Conservation (phyloP, 1,139 yeast genomes). For the Spencermartinsiella ligniputridi region DNA sequence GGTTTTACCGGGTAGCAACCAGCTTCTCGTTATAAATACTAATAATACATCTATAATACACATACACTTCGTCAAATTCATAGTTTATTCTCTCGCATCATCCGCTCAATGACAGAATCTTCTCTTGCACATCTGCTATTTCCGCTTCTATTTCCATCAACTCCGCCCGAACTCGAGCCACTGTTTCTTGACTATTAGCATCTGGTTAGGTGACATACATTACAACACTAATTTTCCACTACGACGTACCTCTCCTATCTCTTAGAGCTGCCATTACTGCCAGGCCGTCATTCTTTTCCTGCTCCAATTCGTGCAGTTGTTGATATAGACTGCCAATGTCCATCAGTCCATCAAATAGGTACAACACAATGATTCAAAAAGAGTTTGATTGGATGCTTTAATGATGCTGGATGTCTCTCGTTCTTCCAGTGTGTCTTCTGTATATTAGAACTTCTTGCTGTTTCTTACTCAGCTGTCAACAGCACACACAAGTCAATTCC, state of each 20-base stretch:
- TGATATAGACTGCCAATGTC: slow-evolving; percentile 8
- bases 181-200: slow-evolving; percentile 18
- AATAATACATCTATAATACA: too few species aligned
- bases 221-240: not conserved
- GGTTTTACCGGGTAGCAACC: too few species aligned
- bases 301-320: slow-evolving; percentile 18
- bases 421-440: too few species aligned
- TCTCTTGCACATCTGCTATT: slow-evolving; percentile 19
- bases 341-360: slow-evolving; percentile 4
- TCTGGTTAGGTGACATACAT: slow-evolving; percentile 10
- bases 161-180: slow-evolving; percentile 16
- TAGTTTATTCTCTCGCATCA: too few species aligned
- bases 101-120: slow-evolving; percentile 4
- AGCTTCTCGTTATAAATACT: too few species aligned
- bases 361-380: too few species aligned
- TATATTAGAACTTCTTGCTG: too few species aligned
- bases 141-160: slow-evolving; percentile 19
- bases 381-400: too few species aligned
- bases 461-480: too few species aligned
- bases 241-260: slow-evolving; percentile 18
- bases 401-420: too few species aligned
- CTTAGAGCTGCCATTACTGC: slow-evolving; percentile 18
- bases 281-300: slow-evolving; percentile 19
- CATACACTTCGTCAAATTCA: too few species aligned
- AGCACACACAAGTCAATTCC: too few species aligned